These are phyloP conservation scores for Trichosporon sp. DNA, from an alignment of 1,284 basidiomycete genomes.

Conservation along the genomic window DNA sequence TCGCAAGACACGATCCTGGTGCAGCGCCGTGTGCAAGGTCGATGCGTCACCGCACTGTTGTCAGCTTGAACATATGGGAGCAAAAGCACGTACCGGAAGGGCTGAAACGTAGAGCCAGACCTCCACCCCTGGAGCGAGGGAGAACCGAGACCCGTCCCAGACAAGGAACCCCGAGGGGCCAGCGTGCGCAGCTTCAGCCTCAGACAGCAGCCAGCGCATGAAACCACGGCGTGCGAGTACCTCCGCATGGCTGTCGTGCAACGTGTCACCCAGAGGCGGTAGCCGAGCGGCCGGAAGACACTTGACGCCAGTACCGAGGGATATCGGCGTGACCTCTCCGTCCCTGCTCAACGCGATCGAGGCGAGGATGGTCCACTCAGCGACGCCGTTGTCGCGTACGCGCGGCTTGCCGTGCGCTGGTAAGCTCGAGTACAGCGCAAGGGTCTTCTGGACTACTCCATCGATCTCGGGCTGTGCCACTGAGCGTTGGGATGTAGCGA, in stretches of 20 bases:
- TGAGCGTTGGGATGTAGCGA: neutral
- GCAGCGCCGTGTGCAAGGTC: slow-evolving; percentile 70
- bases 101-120: slow-evolving; percentile 82
- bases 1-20: slow-evolving; percentile 71
- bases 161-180: slow-evolving; percentile 41
- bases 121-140: slow-evolving; percentile 61
- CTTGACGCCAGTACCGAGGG: slow-evolving; percentile 82
- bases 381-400: slow-evolving; percentile 48
- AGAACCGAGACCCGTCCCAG: slow-evolving; percentile 55
- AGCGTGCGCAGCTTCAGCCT: slow-evolving; percentile 57
- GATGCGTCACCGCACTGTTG: slow-evolving; percentile 84
- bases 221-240: slow-evolving; percentile 79
- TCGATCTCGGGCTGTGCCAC: slow-evolving; percentile 8
- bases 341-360: slow-evolving; percentile 39
- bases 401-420: slow-evolving; percentile 53
- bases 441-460: slow-evolving; percentile 20
- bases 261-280: slow-evolving; percentile 71
- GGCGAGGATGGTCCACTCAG: slow-evolving; percentile 58
- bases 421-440: slow-evolving; percentile 40
- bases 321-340: slow-evolving; percentile 62
- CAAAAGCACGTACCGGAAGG: slow-evolving; percentile 70
- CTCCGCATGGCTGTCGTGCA: slow-evolving; percentile 91
- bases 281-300: slow-evolving; percentile 71
- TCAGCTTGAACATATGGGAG: slow-evolving; percentile 12
- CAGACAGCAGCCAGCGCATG: slow-evolving; percentile 76